Base-by-base conservation (phyloP, 805 yeast species). In the Wickerhamiella qilinensis region DNA sequence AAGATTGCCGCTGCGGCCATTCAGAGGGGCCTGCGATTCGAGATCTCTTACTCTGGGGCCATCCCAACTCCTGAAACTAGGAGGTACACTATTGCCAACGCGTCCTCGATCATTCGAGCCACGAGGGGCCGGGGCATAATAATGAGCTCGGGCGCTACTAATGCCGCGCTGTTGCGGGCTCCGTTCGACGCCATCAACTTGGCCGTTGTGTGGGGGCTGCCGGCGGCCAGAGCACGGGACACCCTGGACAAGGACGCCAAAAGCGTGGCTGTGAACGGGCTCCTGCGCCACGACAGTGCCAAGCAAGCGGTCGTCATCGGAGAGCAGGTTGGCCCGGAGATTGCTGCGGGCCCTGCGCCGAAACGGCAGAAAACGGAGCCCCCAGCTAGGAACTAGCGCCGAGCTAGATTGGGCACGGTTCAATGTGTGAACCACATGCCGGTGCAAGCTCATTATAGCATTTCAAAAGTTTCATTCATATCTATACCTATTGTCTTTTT, bases 1-100 rank as follows among this genome's bases (percentile, higher is more conserved):
- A 84, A 85, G 49, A 73, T 83, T 1, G 67, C 84, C 7, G 80
- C 94, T 32, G 74, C 84, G 31, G 95, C 93, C 1, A 65, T 82
- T 3, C 77, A 77, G 16, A 70, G 84, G 37, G 97, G 97, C 2
- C 69, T 84, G 20, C 73, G 74, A 46, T 70, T 91, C 45, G 98
- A 91, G 54, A 67, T 91, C 7, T 67, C 73, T 34, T 88, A 88
- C 57, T 40, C 35, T 3, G 55, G 69, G 6, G 63, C 71, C 24
- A 64, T 75, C 32, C 38, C 48, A 24, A 54, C 37, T 29, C 36
- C 65, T 16, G 59, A 64, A 25, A 54, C 65, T 16, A 65, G 88
- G 44, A 66, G 76, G 30, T 72, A 71, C 38, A 73, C 80, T 44
- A 74, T 86, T 30, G 66, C 75, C 25, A 86, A 84, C 53, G 71